Percentiles rank a stretch among this genome's conserved stretches.
phyloP scores from a whole-genome alignment of 371 early-diverging fungal species.

The Gilbertella persicaria region DNA sequence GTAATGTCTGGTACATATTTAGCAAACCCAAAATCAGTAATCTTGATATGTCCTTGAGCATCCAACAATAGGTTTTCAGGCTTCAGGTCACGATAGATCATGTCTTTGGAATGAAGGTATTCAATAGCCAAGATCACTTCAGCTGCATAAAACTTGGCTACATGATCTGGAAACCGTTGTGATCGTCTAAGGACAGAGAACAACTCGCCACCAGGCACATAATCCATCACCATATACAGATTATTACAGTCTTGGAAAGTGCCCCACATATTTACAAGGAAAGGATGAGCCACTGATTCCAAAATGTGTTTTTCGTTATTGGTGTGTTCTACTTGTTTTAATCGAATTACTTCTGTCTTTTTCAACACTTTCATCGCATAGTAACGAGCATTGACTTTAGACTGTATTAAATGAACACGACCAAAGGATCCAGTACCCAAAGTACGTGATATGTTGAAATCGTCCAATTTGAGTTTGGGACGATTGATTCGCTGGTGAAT shows the following conservation, averaged over 20 bases:
- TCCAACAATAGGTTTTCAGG: conserved; percentile 88
- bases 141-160: conserved; percentile 73
- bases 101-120: conserved; percentile 82
- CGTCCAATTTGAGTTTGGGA: conserved; percentile 65
- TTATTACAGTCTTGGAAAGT: conserved; percentile 84
- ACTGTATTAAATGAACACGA: conserved; percentile 92
- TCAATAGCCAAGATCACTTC: conserved; percentile 72
- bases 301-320: conserved; percentile 95
- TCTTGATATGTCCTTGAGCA: conserved; percentile 86
- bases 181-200: conserved; percentile 81
- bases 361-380: conserved; percentile 96
- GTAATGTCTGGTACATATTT: conserved; percentile 63
- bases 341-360: conserved; percentile 88
- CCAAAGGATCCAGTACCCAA: conserved; percentile 99
- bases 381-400: conserved; percentile 69
- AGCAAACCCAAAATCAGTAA: conserved; percentile 97
- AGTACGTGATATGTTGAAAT: conserved; percentile 75
- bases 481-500: conserved; percentile 26
- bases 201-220: conserved; percentile 88
- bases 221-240: conserved; percentile 91
- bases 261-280: conserved; percentile 90
- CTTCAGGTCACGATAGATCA: conserved; percentile 87
- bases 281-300: conserved; percentile 85
- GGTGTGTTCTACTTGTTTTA: conserved; percentile 96
- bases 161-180: conserved; percentile 81